A percentile compares a stretch with the other conserved stretches of the same genome.
These are phyloP conservation scores for Mollisiaceae sp. DNA, from an alignment of 2,329 filamentous ascomycete species.

Conservation along the genomic window DNA sequence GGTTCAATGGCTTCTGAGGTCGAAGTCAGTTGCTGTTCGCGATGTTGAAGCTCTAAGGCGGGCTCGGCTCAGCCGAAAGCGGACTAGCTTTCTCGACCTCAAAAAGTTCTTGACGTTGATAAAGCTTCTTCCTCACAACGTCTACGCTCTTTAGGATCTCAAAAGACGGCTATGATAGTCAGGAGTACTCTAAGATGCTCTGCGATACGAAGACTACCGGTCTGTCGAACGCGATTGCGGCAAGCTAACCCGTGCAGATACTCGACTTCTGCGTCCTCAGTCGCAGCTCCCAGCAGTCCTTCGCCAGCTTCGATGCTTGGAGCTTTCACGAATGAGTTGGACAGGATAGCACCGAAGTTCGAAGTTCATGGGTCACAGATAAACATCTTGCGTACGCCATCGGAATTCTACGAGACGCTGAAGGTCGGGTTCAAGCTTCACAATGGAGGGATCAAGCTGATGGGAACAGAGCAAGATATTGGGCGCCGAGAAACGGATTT, in stretches of 20 bases:
- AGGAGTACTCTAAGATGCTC: conserved; percentile 44
- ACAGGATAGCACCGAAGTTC: conserved; percentile 89
- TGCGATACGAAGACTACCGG: conserved; percentile 36
- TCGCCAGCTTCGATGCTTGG: conserved; percentile 61
- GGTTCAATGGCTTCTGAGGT: conserved; percentile 36
- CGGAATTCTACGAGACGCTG: conserved; percentile 89
- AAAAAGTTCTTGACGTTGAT: not conserved
- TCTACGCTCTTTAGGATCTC: not conserved
- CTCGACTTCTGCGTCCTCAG: conserved; percentile 35
- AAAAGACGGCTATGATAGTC: conserved; percentile 41
- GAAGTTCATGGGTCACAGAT: conserved; percentile 83
- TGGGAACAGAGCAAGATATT: conserved; percentile 74
- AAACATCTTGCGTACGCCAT: conserved; percentile 75
- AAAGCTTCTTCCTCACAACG: not conserved
- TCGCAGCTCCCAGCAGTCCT: conserved; percentile 36
- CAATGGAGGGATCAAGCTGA: conserved; percentile 34
- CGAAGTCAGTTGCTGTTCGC: conserved; percentile 25
- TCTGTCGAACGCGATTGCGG: conserved; percentile 31
- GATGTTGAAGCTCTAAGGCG: conserved; percentile 23
- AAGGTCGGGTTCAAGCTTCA: conserved; percentile 63
- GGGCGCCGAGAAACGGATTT: conserved; percentile 78
- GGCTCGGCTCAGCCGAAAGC: conserved; percentile 30
- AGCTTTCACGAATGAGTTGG: conserved; percentile 74
- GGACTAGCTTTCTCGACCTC: conserved; percentile 28
- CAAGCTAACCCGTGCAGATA: conserved; percentile 38